phyloP scores from a whole-genome alignment of 2,329 filamentous ascomycete species.

The Acephala macrosclerotiorum region DNA sequence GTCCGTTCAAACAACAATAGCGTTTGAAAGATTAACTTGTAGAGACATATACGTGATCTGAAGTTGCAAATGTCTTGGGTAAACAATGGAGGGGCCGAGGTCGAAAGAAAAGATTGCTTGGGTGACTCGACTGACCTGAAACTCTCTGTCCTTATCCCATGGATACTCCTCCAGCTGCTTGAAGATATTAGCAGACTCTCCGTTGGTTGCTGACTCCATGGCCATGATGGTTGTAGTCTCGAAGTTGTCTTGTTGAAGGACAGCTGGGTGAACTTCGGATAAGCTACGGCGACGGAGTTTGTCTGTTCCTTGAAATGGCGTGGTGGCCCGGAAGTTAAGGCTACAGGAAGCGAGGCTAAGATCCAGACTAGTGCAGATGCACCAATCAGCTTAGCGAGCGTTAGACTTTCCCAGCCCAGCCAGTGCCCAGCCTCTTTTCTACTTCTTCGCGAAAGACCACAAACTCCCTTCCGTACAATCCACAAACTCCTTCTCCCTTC shows the following conservation, averaged over 20 bases:
- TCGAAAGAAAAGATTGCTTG: conserved; percentile 20
- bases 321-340: conserved; percentile 7
- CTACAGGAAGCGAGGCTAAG: not conserved
- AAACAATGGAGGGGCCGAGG: conserved; percentile 30
- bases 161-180: conserved; percentile 69
- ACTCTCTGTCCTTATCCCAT: conserved; percentile 73
- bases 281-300: conserved; percentile 5
- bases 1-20: not conserved
- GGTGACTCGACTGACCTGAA: conserved; percentile 58
- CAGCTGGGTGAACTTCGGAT: conserved; percentile 11
- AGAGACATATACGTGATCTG: not conserved
- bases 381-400: conserved; percentile 17
- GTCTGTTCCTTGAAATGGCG: no score
- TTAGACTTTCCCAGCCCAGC: conserved; percentile 35
- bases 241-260: conserved; percentile 8
- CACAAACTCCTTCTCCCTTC: conserved; percentile 25
- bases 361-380: conserved; percentile 12
- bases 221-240: conserved; percentile 24
- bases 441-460: conserved; percentile 27
- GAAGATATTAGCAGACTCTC: conserved; percentile 55
- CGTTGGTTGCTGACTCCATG: conserved; percentile 33
- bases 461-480: conserved; percentile 23
- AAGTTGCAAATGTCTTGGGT: not conserved
- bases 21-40: not conserved
- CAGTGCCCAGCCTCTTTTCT: conserved; percentile 33